Conservation (phyloP, 2,329 filamentous ascomycete genomes). For the Fonsecaea monophora region DNA sequence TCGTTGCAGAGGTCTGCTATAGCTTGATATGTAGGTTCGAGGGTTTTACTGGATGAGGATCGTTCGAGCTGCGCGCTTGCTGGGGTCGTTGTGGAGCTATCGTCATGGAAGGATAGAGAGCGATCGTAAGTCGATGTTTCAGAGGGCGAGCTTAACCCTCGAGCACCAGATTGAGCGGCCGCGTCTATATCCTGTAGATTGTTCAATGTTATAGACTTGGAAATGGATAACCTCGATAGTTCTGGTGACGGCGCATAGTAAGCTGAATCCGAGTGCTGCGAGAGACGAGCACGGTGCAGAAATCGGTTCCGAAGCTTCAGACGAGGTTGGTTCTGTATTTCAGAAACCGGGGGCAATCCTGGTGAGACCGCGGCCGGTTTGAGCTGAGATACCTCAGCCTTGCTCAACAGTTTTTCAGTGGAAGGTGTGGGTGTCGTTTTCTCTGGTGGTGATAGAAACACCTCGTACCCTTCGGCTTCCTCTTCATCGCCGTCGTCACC, state of each 20-base stretch:
- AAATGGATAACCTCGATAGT: conserved; percentile 24
- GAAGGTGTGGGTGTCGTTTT: conserved; percentile 1
- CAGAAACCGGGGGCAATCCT: conserved; percentile 1
- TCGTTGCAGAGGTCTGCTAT: conserved; percentile 30
- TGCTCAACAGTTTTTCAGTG: conserved; percentile 10
- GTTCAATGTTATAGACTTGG: conserved; percentile 20
- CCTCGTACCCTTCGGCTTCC: conserved; percentile 35
- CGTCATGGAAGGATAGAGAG: conserved; percentile 26
- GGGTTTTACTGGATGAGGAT: conserved; percentile 25
- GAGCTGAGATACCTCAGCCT: conserved; percentile 4
- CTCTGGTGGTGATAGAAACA: conserved; percentile 33
- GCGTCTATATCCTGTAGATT: conserved; percentile 22
- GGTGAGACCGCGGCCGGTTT: conserved; percentile 8
- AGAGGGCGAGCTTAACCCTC: conserved; percentile 30
- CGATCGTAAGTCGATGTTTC: conserved; percentile 28
- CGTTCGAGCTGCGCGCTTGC: conserved; percentile 21
- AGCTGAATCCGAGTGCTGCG: conserved; percentile 20
- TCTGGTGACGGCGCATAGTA: conserved; percentile 15
- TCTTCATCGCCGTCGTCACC: conserved; percentile 36
- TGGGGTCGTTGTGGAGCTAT: conserved; percentile 24
- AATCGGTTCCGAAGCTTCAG: conserved; percentile 24
- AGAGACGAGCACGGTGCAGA: conserved; percentile 24
- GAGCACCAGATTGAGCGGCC: conserved; percentile 1
- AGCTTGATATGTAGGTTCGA: conserved; percentile 34
- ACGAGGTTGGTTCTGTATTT: conserved; percentile 6